Base-by-base conservation (phyloP, 2,329 filamentous ascomycete species). In the Stylonectria norvegica region DNA sequence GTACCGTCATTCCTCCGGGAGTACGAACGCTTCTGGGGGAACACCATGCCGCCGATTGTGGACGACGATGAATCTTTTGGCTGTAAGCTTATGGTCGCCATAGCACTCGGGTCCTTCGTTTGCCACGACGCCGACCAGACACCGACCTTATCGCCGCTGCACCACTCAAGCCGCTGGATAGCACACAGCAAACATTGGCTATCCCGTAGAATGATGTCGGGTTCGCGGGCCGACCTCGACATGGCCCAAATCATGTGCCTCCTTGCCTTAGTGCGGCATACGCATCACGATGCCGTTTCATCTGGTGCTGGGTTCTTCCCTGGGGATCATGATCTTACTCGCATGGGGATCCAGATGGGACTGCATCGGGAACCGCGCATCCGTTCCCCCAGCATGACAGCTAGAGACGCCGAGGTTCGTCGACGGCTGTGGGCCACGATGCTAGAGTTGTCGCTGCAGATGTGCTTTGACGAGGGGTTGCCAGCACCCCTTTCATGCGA, bases 21-120 rank as follows among this genome's bases (percentile, higher is more conserved):
- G 16, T 79, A 78, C 46, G 59, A 61, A 1, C 49, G 46, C 7
- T 69, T 68, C 50, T 72, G 68, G 67, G 48, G 22, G n/a, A 38
- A 29, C 20, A 20, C 30, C 10, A 57, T 10, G 57, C 34, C 41
- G 4, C 18, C 28, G 22, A 78, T 79, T 38, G 45, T 77, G 5
- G 65, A 38, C 18, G 40, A 38, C 8, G 35, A 42, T 18, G 40
- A 38, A 30, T 18, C 40, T 5, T 42, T 42, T 25, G 19, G 31
- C 12, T 38, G 76, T 18, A 74, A 75, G 43, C 42, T 79, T 10
- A 76, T 78, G 48, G 60, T 80, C 3, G 65, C 77, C 0, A 55
- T 79, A 12, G 74, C 77, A 1, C 70, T 79, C 25, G 77, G 75
- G 1, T 68, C 73, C 10, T 29, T 29, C 20, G 35, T 42, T 15